A percentile compares a stretch with the other conserved stretches of the same genome.
These are phyloP conservation scores for Tillandsia fasciculata DNA, from an alignment of 176 grass and related monocot genomes.

Conservation along the genomic window DNA sequence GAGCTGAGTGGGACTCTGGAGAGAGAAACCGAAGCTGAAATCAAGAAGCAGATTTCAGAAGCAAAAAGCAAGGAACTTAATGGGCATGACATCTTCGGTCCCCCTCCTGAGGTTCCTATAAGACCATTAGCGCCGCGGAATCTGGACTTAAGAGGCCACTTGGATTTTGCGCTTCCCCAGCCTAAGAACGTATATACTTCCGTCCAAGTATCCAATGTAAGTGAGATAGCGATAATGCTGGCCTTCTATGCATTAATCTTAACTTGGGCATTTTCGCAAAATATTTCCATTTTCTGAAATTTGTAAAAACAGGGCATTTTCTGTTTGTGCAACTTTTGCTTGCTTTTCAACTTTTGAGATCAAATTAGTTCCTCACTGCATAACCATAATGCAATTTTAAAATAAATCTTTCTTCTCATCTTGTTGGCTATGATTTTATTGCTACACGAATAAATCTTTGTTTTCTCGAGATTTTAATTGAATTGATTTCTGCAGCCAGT, in stretches of 20 bases:
- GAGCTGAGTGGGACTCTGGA: conserved; percentile 72
- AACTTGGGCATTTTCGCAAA: too few relatives aligned
- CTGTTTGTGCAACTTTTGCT: too few relatives aligned
- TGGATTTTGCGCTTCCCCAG: conserved; percentile 59
- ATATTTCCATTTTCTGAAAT: too few relatives aligned
- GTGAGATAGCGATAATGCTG: conserved; percentile 11
- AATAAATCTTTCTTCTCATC: too few relatives aligned
- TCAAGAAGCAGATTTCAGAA: conserved; percentile 74
- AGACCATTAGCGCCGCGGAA: conserved; percentile 63
- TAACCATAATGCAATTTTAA: too few relatives aligned
- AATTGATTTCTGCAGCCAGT: conserved; percentile 40
- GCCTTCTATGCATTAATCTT: too few relatives aligned
- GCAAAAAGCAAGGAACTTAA: conserved; percentile 82
- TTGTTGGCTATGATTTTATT: too few relatives aligned
- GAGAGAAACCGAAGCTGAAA: conserved; percentile 49
- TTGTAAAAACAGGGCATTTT: too few relatives aligned
- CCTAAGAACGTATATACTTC: conserved; percentile 63
- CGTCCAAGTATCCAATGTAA: conserved; percentile 81
- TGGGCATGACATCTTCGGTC: conserved; percentile 78
- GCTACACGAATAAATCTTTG: background rate
- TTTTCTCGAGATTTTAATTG: conserved; percentile 3
- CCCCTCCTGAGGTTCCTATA: conserved; percentile 50
- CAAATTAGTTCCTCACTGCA: too few relatives aligned
- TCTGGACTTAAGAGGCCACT: conserved; percentile 64
- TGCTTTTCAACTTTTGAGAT: too few relatives aligned